Base-by-base conservation (phyloP, 2,329 filamentous ascomycete genomes). In the Beauveria brongniartii region DNA sequence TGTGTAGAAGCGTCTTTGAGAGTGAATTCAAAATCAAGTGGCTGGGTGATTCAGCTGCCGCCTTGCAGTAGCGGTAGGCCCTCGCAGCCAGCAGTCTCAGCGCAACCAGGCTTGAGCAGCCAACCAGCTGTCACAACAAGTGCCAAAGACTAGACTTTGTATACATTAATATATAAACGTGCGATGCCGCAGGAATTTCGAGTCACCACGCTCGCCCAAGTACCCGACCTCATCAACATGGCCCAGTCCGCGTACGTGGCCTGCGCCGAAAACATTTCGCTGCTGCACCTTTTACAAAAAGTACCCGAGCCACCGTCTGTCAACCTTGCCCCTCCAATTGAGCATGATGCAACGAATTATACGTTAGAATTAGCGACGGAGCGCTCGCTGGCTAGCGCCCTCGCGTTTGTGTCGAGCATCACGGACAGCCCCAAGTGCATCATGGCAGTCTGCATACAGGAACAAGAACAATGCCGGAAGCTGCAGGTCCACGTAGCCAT, bases 391-490 rank as follows among this genome's bases (percentile, higher is more conserved):
- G 57, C 41, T 2, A 26, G 50, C 14, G 20, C 28, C 3, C 37
- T 54, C 6, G 57, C 50, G 1, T 60, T 60, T 10, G n/a, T 60
- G 4, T 53, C 57, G 6, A 54, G 50, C 30, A 26, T 54, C 26
- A 60, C 41, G 1, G 50, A 54, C 50, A 30, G 37, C 20, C 16
- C 40, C 4, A 20, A 54, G 2, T 43, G 30, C 3, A 34, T 60
- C 41, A 54, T 50, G 9, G 57, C 57, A 10, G 57, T 60, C 7
- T 60, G 57, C 43, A 10, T 60, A 14, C 41, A 53, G 1, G 57
- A 60, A n/a, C 37, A 28, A 3, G 10, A 5, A 8, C 28, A 14
- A 3, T 3, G 3, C 18, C 28, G 18, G 1, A n/a, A 16, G 3
- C 28, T 60, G 2, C 2, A 26, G 3, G 5, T 41, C 1, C 41